Conservation (phyloP, 352 stramenopile genomes). For the Phytopythium helicoides region DNA sequence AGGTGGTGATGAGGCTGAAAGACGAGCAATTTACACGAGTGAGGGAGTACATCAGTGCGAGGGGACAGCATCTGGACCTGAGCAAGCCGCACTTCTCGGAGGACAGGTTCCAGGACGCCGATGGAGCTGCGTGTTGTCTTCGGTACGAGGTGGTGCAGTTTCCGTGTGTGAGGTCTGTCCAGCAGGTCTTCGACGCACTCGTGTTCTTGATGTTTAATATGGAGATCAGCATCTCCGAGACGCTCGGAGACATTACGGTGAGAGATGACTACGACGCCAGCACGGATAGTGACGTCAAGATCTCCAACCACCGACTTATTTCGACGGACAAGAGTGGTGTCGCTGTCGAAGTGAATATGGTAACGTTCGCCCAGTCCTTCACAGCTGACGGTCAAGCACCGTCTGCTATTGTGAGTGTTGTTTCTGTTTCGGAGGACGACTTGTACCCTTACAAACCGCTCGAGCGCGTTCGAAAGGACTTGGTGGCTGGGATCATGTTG, state of each 20-base stretch:
- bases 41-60: constrained; percentile 19
- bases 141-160: constrained; percentile 29
- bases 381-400: constrained; percentile 3
- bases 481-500: constrained; percentile 18
- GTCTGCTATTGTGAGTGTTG: constrained; percentile 16
- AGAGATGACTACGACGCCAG: constrained; percentile 32
- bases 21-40: constrained; percentile 18
- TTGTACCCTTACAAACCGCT: constrained; percentile 29
- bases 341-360: not conserved
- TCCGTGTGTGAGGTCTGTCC: constrained; percentile 17
- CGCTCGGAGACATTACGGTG: constrained; percentile 30
- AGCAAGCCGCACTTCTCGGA: constrained; percentile 23
- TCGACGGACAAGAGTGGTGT: not conserved
- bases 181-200: constrained; percentile 30
- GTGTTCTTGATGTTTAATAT: constrained; percentile 35
- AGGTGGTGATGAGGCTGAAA: constrained; percentile 13
- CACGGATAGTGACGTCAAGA: constrained; percentile 12
- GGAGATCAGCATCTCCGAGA: constrained; percentile 39
- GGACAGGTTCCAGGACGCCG: constrained; percentile 11
- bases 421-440: constrained; percentile 31
- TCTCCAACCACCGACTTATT: constrained; percentile 25
- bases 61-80: constrained; percentile 17
- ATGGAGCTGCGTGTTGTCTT: constrained; percentile 20
- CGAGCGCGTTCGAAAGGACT: constrained; percentile 22
- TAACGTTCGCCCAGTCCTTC: constrained; percentile 2